Base-by-base conservation (phyloP, 441 rosid species). In the Gossypium davidsonii region DNA sequence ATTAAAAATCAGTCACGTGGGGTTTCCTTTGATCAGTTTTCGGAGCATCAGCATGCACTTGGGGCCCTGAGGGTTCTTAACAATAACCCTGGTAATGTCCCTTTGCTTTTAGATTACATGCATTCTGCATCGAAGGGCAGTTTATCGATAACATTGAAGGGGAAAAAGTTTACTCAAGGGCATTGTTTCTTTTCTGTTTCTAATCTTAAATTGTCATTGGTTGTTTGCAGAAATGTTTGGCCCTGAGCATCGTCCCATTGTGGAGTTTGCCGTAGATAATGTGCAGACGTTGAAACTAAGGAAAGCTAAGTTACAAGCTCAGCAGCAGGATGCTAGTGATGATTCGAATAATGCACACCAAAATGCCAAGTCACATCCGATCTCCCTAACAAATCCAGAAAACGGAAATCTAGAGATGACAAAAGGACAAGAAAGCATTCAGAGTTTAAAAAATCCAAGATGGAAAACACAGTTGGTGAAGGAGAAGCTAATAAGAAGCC, bases 31-130 rank as follows among this genome's bases (percentile, higher is more conserved):
- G 81, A 91, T 6, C 92, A 94, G 85, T 92, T 94, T 68, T 76
- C 85, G 0, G 96, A 90, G 79, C 94, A 84, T 78, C 84, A 92
- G 66, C 99, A 92, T 76, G 94, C 97, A 52, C 93, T 91, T 72
- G 98, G 89, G 73, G 97, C 97, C 73, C 74, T 91, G 64, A 86
- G 98, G 83, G 97, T 94, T 78, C 91, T 89, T 72, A 94, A 92
- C 72, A 92, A 94, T 68, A 91, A 93, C 81, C 97, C 96, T 3
- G 92, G 97, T 91, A 88, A 77, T 39, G 1, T n/a, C 10, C 23
- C 11, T 39, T 25, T 26, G 37, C 26, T 14, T n/a, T 11, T 63
- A 14, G 51, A 17, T 31, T 53, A 44, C 39, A 0, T 11, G 23
- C 53, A 28, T 39, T 14, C 34, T 34, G 39, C 39, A 34, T 34